Conservation (phyloP, 1,284 basidiomycete genomes). For the Phylloporus sp. region DNA sequence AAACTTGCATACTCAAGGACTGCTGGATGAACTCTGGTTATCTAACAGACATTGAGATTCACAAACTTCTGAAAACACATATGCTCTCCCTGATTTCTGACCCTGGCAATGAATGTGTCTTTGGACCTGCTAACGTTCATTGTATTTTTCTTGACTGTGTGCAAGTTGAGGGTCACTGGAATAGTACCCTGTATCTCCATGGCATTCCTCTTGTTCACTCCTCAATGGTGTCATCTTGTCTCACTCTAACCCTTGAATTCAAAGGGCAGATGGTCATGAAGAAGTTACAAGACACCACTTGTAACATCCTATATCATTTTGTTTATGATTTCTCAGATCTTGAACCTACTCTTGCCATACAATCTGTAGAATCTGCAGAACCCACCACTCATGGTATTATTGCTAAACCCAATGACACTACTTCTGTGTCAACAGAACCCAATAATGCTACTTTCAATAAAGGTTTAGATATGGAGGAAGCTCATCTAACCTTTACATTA, state of each 20-base stretch:
- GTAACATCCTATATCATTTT: not conserved
- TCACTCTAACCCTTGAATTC: not conserved
- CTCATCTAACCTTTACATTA: too few relatives aligned
- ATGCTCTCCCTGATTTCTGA: not conserved
- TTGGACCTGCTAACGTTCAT: not conserved
- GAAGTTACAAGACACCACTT: not conserved
- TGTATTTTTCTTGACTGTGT: not conserved
- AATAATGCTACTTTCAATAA: too few relatives aligned
- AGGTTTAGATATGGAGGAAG: too few relatives aligned
- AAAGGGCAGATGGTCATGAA: not conserved
- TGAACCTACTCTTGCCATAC: too few relatives aligned
- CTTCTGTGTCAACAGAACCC: too few relatives aligned
- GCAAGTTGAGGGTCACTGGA: not conserved
- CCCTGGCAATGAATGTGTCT: not conserved
- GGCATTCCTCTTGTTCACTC: not conserved
- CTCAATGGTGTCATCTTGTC: not conserved
- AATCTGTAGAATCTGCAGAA: too few relatives aligned
- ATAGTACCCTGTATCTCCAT: not conserved
- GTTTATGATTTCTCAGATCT: not conserved
- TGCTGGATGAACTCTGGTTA: not conserved
- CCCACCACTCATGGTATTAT: too few relatives aligned
- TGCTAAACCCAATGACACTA: too few relatives aligned
- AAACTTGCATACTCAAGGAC: not conserved
- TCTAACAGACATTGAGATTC: not conserved
- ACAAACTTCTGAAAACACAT: not conserved